These are phyloP conservation scores for Iris macrosiphon DNA, from an alignment of 106 monocot species.

Conservation along the genomic window DNA sequence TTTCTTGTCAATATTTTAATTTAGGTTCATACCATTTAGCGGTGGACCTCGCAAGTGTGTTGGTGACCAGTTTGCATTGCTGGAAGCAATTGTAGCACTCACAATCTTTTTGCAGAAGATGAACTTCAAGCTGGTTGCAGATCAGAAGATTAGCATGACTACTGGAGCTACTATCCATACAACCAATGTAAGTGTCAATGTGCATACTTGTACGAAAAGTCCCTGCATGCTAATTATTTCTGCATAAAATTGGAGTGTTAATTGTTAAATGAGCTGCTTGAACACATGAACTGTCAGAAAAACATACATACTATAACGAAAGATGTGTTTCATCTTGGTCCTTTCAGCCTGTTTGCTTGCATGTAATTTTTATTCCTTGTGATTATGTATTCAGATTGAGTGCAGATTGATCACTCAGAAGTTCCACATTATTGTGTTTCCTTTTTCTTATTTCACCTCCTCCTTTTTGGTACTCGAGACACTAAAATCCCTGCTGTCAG, in stretches of 20 bases:
- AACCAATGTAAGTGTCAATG: conserved; percentile 72
- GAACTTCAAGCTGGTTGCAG: conserved; percentile 65
- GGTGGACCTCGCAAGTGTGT: conserved; percentile 97
- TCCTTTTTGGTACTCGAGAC: too few species aligned
- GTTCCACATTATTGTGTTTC: too few species aligned
- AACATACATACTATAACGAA: too few species aligned
- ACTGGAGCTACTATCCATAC: conserved; percentile 98
- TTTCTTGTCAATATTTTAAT: not conserved
- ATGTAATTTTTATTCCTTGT: too few species aligned
- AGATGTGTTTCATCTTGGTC: too few species aligned
- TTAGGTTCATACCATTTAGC: conserved; percentile 93
- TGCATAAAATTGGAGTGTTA: not conserved
- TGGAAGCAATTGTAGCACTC: conserved; percentile 84
- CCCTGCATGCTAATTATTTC: not conserved
- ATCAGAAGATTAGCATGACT: conserved; percentile 98
- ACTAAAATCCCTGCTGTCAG: too few species aligned
- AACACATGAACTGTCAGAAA: too few species aligned
- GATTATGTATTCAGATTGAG: too few species aligned
- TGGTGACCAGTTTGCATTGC: conserved; percentile 94
- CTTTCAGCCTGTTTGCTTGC: too few species aligned
- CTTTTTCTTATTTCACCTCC: too few species aligned
- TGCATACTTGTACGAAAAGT: not conserved
- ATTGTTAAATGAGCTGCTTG: not conserved
- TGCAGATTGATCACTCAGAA: too few species aligned
- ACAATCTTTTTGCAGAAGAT: conserved; percentile 70